phyloP scores from a whole-genome alignment of 495 filamentous ascomycete genomes.

The Penicillium samsonianum region DNA sequence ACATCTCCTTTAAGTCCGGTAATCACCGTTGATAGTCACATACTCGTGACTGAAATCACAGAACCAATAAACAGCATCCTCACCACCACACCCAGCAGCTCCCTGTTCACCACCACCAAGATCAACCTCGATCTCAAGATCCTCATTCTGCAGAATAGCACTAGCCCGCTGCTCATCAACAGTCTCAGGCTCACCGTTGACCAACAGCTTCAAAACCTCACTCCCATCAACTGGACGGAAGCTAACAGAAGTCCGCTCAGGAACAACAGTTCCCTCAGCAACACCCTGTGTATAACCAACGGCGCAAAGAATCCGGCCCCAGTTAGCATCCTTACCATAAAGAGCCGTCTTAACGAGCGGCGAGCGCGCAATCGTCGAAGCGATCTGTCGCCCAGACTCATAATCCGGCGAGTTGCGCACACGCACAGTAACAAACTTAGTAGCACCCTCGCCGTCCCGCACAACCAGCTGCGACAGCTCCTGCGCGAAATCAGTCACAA shows the following conservation, averaged over 20 bases:
- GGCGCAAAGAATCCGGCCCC: constrained; percentile 95
- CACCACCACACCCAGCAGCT: constrained; percentile 50
- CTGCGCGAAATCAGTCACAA: constrained; percentile 75
- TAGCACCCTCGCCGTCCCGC: constrained; percentile 95
- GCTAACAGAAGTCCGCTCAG: constrained; percentile 85
- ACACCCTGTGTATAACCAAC: constrained; percentile 83
- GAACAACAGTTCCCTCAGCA: constrained; percentile 62
- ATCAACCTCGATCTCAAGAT: constrained; percentile 77
- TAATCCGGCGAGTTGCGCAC: constrained; percentile 71
- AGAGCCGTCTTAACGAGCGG: constrained; percentile 96
- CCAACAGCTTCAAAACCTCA: constrained; percentile 76
- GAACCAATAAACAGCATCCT: constrained; percentile 87
- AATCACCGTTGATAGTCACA: constrained; percentile 91
- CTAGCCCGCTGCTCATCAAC: constrained; percentile 90
- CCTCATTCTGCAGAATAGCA: constrained; percentile 82
- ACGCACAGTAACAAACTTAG: constrained; percentile 95
- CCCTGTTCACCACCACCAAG: constrained; percentile 54
- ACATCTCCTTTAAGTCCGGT: constrained; percentile 61
- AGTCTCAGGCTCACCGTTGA: constrained; percentile 86
- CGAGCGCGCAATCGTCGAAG: constrained; percentile 86
- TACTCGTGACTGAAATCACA: constrained; percentile 99
- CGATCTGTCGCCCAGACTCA: constrained; percentile 66
- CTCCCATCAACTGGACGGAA: constrained; percentile 87
- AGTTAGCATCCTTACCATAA: constrained; percentile 97
- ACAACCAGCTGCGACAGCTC: constrained; percentile 91